These are phyloP conservation scores for Schoenoplectus tabernaemontani DNA, from an alignment of 202 grass and related monocot species.

Conservation along the genomic window DNA sequence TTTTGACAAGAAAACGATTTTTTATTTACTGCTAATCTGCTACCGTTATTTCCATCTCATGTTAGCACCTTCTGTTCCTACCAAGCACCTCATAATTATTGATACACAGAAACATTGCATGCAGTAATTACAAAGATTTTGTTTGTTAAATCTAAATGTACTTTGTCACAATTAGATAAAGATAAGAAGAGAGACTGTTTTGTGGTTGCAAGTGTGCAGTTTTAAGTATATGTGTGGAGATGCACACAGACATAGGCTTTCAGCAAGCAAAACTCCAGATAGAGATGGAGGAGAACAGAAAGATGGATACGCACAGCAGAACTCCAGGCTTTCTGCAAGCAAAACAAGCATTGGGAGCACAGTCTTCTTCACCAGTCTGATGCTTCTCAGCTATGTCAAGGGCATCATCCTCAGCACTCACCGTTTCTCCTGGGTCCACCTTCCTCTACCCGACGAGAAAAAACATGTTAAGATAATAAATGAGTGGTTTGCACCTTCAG, in stretches of 20 bases:
- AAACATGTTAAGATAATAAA: background rate
- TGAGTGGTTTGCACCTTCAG: background rate
- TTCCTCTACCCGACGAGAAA: background rate
- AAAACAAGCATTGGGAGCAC: constrained; percentile 16
- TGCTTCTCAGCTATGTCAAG: background rate
- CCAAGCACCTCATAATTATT: background rate
- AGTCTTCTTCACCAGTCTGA: background rate
- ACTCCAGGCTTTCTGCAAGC: constrained; percentile 30
- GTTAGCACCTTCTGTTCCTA: background rate
- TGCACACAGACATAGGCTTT: background rate
- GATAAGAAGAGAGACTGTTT: background rate
- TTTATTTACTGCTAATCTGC: background rate
- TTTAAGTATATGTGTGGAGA: background rate
- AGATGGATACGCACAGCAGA: constrained; percentile 31
- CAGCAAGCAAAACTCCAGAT: background rate
- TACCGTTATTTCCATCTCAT: background rate
- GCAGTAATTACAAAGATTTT: background rate
- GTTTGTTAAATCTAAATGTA: background rate
- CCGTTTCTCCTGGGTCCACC: background rate
- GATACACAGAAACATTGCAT: background rate
- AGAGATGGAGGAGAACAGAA: background rate
- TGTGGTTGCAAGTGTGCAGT: background rate
- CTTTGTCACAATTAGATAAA: background rate
- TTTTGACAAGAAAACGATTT: background rate
- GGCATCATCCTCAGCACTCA: background rate